These are phyloP conservation scores for Kuraishia floccosa DNA, from an alignment of 805 yeast species.

Conservation along the genomic window DNA sequence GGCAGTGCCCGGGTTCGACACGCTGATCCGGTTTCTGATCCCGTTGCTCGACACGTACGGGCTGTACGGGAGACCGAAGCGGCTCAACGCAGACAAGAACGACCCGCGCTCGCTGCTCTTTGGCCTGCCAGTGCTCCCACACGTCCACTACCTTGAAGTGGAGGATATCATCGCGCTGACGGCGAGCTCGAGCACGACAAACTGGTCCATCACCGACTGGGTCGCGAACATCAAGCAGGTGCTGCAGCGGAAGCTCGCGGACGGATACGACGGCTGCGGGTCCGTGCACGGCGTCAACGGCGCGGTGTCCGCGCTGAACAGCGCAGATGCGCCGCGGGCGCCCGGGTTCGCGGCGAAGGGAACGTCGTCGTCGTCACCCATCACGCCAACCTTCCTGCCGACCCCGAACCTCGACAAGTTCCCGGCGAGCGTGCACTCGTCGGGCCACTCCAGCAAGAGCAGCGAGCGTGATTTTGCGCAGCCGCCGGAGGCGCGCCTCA, in stretches of 20 bases:
- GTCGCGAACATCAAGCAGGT: constrained; percentile 39
- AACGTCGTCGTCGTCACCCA: constrained; percentile 16
- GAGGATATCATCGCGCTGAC: constrained; percentile 42
- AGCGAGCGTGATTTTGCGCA: background rate
- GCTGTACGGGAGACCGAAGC: constrained; percentile 73
- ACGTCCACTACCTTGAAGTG: constrained; percentile 58
- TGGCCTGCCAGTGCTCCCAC: constrained; percentile 77
- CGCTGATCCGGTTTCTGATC: constrained; percentile 68
- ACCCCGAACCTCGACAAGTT: constrained; percentile 11
- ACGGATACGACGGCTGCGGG: constrained; percentile 77
- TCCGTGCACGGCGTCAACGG: constrained; percentile 50
- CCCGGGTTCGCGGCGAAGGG: no score
- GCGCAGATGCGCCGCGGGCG: no score
- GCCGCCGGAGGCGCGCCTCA: constrained; percentile 6
- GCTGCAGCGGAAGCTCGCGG: constrained; percentile 36
- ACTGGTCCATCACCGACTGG: constrained; percentile 59
- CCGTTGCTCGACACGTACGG: constrained; percentile 70
- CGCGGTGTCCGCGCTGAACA: constrained; percentile 27
- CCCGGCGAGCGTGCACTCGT: background rate
- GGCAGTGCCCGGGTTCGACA: constrained; percentile 74
- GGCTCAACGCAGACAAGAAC: constrained; percentile 61
- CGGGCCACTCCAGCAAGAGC: background rate
- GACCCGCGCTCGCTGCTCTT: constrained; percentile 59
- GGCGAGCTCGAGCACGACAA: constrained; percentile 15
- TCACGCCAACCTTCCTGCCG: constrained; percentile 24